These are phyloP conservation scores for Cladosporium phlei DNA, from an alignment of 2,329 filamentous ascomycete species.

Conservation along the genomic window DNA sequence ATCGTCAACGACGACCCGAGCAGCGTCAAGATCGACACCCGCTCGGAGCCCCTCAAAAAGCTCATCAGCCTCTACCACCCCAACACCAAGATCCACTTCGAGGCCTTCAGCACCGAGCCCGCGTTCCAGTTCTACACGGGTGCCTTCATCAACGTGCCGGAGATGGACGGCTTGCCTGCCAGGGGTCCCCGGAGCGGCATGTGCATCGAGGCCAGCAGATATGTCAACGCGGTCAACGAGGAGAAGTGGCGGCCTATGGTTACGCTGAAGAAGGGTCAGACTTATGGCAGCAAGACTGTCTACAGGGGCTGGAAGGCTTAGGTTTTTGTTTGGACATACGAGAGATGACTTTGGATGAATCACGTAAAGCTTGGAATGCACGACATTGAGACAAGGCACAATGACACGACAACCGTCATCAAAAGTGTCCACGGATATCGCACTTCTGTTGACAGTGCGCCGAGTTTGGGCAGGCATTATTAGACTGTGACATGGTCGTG, in stretches of 20 bases:
- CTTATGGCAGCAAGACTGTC: conserved; percentile 74
- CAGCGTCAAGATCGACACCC: conserved; percentile 48
- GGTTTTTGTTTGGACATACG: not conserved
- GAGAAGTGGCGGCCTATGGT: conserved; percentile 75
- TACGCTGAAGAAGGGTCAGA: conserved; percentile 75
- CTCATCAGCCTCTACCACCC: conserved; percentile 72
- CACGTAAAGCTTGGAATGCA: not conserved
- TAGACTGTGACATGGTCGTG: too few relatives aligned
- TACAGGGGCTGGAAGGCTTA: conserved; percentile 76
- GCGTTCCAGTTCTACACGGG: conserved; percentile 97
- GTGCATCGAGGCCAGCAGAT: conserved; percentile 88
- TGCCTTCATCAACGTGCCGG: conserved; percentile 71
- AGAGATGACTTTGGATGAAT: not conserved
- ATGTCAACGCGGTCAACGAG: conserved; percentile 81
- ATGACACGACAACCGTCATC: too few relatives aligned
- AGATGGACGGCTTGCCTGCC: conserved; percentile 53
- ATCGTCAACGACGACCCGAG: conserved; percentile 62
- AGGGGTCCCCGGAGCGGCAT: conserved; percentile 69
- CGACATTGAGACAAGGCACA: too few relatives aligned
- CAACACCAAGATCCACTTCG: conserved; percentile 69
- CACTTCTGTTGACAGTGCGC: too few relatives aligned
- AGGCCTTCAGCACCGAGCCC: conserved; percentile 86
- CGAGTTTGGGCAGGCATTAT: too few relatives aligned
- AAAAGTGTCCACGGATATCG: too few relatives aligned
- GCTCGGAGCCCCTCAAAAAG: conserved; percentile 55